A percentile compares a stretch with the other conserved stretches of the same genome.
Conservation (phyloP, 495 filamentous ascomycete genomes). For the Penicillium daleae region DNA sequence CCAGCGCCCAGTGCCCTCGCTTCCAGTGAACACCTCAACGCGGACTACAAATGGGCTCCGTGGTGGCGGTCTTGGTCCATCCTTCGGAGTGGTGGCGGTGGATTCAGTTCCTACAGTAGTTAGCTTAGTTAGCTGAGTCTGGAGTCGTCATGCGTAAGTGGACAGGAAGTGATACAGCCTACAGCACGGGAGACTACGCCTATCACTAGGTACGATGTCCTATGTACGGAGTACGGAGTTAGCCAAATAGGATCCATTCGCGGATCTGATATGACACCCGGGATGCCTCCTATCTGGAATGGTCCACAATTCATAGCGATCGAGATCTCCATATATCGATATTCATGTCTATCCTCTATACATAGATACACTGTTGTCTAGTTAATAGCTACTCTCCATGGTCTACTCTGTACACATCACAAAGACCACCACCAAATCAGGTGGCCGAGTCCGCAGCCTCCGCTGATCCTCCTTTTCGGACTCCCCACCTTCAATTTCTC, state of each 20-base stretch:
- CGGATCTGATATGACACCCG: neutral
- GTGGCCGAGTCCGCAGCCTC: slow-evolving; percentile 27
- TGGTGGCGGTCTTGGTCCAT: neutral
- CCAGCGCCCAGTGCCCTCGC: neutral
- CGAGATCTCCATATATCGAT: neutral
- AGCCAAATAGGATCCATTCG: neutral
- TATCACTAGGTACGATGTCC: too few species aligned
- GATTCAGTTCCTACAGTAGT: too few species aligned
- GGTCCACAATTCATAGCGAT: neutral
- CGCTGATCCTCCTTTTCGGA: slow-evolving; percentile 27
- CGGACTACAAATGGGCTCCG: neutral
- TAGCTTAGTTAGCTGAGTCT: too few species aligned
- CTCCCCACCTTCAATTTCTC: slow-evolving; percentile 27
- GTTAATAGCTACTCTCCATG: too few species aligned
- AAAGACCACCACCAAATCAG: slow-evolving; percentile 7
- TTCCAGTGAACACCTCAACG: neutral
- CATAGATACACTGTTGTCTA: too few species aligned
- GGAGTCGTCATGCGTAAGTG: too few species aligned
- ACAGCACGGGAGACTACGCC: neutral
- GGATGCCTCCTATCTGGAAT: neutral
- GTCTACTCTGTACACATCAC: slow-evolving; percentile 6
- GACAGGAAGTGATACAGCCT: neutral
- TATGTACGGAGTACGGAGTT: neutral
- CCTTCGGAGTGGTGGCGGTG: neutral
- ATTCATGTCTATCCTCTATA: neutral